Evolutionary conservation across 306 rosid genomes (phyloP).

Genomic region (Quercus robur): DNA sequence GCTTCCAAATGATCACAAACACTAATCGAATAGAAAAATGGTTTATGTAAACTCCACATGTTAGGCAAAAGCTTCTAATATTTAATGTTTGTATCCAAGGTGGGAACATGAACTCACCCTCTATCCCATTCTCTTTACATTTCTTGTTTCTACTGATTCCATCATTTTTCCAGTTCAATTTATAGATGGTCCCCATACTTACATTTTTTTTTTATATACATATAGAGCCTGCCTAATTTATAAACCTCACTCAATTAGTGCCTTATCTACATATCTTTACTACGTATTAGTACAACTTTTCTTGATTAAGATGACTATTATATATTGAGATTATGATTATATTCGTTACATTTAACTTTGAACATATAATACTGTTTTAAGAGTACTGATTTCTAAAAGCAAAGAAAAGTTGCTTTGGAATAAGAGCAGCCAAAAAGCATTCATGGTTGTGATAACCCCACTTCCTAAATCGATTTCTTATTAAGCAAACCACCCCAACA

Average conservation of each 20-base stretch:
- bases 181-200: constrained; percentile 11
- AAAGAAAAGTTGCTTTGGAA: constrained; percentile 10
- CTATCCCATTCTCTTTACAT: background rate
- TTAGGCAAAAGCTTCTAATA: background rate
- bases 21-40: background rate
- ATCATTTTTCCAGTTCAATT: constrained; percentile 35
- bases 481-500: background rate
- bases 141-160: constrained; percentile 40
- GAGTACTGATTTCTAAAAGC: constrained; percentile 1
- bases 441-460: constrained; percentile 33
- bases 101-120: constrained; percentile 23
- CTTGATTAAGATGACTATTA: background rate
- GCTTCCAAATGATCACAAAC: no score
- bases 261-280: constrained; percentile 30
- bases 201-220: no score
- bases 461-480: background rate
- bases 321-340: constrained; percentile 13
- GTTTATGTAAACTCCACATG: background rate
- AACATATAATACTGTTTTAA: constrained; percentile 5
- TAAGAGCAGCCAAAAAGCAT: constrained; percentile 17
- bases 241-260: constrained; percentile 18
- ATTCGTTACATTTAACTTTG: constrained; percentile 15
- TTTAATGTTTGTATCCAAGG: constrained; percentile 9
- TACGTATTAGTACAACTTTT: background rate
- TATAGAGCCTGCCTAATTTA: background rate